Base-by-base conservation (phyloP, 192 early-diverging fungal genomes). In the Pilaira anomala region DNA sequence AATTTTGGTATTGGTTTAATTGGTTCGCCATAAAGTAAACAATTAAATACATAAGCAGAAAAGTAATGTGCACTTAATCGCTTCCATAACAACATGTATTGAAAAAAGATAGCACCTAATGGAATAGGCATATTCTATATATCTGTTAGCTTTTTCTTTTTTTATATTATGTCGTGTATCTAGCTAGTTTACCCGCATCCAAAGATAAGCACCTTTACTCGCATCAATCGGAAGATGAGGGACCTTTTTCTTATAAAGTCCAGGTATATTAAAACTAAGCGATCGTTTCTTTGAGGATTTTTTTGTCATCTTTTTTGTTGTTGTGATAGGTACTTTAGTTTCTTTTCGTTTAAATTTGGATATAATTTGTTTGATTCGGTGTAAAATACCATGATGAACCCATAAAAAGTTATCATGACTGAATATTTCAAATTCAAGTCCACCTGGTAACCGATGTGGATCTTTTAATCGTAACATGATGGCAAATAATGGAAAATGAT, bases 401-500 rank as follows among this genome's bases (percentile, higher is more conserved):
- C 33, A 67, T 22, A 59, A 14, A 25, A 74, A 66, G 42, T 48
- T 54, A 6, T 68, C 33, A 26, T 68, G 48, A 16, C 69, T 33
- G 41, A 64, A 68, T 3, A 71, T 61, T 19, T 69, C 63, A 63
- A 76, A 65, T 24, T 69, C 62, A n/a, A 76, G 52, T 12, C 69
- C 68, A 33, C 75, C 92, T 29, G 97, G 94, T 36, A 99, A 74
- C 62, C 93, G 78, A 33, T 77, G 84, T 7, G 93, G 91, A 67
- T 97, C 93, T 60, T 93, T 92, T 28, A 96, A 48, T 24, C 95
- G 80, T 30, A 95, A 65, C 81, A 94, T 84, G n/a, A 97, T 78
- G 26, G 93, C 94, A 80, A 97, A 97, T 11, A 97, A 74, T 13
- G 97, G 97, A 67, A 96, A 97, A 68, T 99, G 97, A 68, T 99